Base-by-base conservation (phyloP, 1,139 yeast species). In the Pichia sp. region DNA sequence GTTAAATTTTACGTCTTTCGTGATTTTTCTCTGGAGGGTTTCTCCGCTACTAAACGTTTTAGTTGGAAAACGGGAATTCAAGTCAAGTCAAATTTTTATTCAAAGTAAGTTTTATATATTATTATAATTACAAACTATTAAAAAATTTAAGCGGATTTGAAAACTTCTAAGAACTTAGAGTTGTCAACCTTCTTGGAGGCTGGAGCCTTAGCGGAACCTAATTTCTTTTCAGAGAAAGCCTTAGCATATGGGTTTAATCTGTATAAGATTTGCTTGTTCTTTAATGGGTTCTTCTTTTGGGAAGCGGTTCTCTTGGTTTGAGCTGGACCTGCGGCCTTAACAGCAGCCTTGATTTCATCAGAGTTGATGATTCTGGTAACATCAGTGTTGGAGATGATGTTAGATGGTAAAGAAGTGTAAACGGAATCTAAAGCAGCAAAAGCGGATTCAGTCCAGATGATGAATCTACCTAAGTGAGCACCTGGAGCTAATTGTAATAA, bases 211-310 rank as follows among this genome's bases (percentile, higher is more conserved):
- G 75, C 75, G 62, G 90, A 81, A 66, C 95, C 95, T 63, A 84
- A 76, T 77, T 86, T 85, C 77, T 87, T 84, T 71, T 85, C 87
- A 65, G 95, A 68, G 76, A 80, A 88, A 64, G 92, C 95, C 85
- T 87, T 87, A 66, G 98, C 97, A 83, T 92, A 92, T 62, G 99
- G 99, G 95, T 92, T 94, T 73, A 92, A 85, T 81, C 97, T 87
- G 73, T 88, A 83, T 70, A 88, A 76, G 66, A 88, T 94, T 78
- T 87, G 95, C 83, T 88, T 90, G 97, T 94, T 92, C 92, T 87
- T 92, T 72, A 92, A 88, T 77, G 99, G 98, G 94, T 92, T 92
- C 92, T 87, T 90, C 97, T 92, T 92, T 74, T 82, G 84, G 71
- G 85, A 95, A 79, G 85, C 87, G 60, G 87, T 72, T 74, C 95